These are phyloP conservation scores for Fulvia fulva DNA, from an alignment of 2,329 filamentous ascomycete species.

Conservation along the genomic window DNA sequence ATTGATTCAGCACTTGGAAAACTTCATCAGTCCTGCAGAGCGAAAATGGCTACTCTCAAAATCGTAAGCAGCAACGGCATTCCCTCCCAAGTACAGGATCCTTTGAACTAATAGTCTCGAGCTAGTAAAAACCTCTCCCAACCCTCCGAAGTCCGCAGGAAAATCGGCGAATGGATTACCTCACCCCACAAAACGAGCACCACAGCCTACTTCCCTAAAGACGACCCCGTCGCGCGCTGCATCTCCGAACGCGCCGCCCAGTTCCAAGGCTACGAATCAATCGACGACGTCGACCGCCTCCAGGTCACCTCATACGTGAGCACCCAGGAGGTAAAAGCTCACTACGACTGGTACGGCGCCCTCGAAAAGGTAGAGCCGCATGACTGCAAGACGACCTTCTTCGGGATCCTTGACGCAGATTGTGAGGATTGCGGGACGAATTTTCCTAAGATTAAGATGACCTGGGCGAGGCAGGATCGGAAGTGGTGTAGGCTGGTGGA, in stretches of 20 bases:
- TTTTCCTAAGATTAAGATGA: background rate
- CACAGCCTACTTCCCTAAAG: background rate
- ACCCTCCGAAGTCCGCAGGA: too few relatives aligned
- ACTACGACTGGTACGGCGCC: background rate
- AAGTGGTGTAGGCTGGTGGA: constrained; percentile 1
- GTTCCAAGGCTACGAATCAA: constrained; percentile 1
- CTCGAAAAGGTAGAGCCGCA: background rate
- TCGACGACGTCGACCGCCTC: background rate
- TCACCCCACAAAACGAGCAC: too few relatives aligned
- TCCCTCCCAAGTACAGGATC: too few relatives aligned
- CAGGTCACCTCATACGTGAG: background rate
- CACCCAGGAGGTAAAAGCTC: background rate
- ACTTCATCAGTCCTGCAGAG: too few relatives aligned
- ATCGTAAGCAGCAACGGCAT: too few relatives aligned
- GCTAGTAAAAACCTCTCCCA: too few relatives aligned
- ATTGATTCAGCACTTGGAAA: too few relatives aligned
- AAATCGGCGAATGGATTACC: too few relatives aligned
- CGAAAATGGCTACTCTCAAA: too few relatives aligned
- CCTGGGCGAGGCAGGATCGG: background rate
- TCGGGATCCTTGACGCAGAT: background rate
- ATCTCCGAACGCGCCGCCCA: background rate
- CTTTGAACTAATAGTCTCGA: too few relatives aligned
- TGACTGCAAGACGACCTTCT: constrained; percentile 2
- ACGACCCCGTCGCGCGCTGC: background rate
- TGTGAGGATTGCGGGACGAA: background rate